Percentiles rank a stretch among this genome's conserved stretches.
Evolutionary conservation across 139 green algal genomes (phyloP).

Genomic region (Desmodesmus armatus): DNA sequence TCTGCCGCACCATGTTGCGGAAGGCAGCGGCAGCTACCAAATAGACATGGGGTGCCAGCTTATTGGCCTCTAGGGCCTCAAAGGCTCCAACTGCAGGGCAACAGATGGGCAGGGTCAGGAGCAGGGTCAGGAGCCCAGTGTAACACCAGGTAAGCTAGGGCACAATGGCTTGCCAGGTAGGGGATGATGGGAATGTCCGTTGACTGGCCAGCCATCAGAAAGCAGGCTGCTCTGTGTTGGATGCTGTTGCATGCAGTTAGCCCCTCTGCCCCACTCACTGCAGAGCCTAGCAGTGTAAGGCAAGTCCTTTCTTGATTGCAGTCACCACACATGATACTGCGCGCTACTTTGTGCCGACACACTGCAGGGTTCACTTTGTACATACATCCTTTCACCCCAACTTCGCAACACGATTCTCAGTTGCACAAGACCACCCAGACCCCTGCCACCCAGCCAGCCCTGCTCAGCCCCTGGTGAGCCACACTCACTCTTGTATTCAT

Average conservation of each 20-base stretch:
- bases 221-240: not conserved
- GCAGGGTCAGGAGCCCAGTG: not conserved
- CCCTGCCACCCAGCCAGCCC: not conserved
- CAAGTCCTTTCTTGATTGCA: too few species aligned
- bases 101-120: not conserved
- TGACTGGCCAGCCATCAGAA: too few species aligned
- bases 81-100: slow-evolving; percentile 48
- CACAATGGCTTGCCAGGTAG: too few species aligned
- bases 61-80: slow-evolving; percentile 51
- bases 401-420: too few species aligned
- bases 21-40: slow-evolving; percentile 83
- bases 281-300: too few species aligned
- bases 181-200: too few species aligned
- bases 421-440: not conserved
- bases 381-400: too few species aligned
- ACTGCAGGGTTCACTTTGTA: too few species aligned
- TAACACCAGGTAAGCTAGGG: not conserved
- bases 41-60: slow-evolving; percentile 84
- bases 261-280: too few species aligned
- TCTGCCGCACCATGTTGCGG: slow-evolving; percentile 77
- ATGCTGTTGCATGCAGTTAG: not conserved
- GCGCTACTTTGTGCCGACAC: too few species aligned
- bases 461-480: too few species aligned
- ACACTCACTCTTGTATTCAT: slow-evolving; percentile 74
- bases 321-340: too few species aligned